Conservation (phyloP, 2,329 filamentous ascomycete genomes). For the Fusarium udum region DNA sequence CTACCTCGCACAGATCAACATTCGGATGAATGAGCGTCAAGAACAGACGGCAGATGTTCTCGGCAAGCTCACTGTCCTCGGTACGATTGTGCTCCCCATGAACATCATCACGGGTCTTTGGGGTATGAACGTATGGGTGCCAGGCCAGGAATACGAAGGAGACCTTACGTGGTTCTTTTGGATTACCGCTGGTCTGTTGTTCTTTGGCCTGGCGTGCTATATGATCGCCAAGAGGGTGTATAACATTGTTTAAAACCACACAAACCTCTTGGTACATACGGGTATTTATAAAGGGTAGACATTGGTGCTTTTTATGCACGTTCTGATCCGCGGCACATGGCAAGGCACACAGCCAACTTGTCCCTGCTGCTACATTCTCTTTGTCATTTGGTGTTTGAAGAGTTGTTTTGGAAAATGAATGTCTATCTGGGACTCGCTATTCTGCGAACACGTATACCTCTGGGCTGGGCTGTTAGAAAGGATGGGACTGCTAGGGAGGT, state of each 20-base stretch:
- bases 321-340: neutral
- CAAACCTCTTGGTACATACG: neutral
- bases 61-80: conserved; percentile 92
- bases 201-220: conserved; percentile 84
- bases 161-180: conserved; percentile 80
- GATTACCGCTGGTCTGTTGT: conserved; percentile 77
- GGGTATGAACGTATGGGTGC: conserved; percentile 99
- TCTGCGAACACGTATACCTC: conserved; percentile 15
- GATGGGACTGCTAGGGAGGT: neutral
- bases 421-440: neutral
- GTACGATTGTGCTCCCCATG: conserved; percentile 97
- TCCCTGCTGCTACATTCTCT: neutral
- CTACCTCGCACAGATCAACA: conserved; percentile 99
- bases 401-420: neutral
- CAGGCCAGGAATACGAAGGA: conserved; percentile 83
- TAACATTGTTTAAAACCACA: conserved; percentile 70
- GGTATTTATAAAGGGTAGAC: neutral
- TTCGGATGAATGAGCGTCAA: conserved; percentile 97
- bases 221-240: conserved; percentile 85
- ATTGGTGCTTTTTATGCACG: neutral
- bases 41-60: conserved; percentile 96
- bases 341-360: conserved; percentile 23
- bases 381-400: neutral
- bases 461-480: conserved; percentile 10
- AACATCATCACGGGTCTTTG: conserved; percentile 98